Evolutionary conservation across 306 rosid species (phyloP).

Genomic region (Albizia julibrissin): DNA sequence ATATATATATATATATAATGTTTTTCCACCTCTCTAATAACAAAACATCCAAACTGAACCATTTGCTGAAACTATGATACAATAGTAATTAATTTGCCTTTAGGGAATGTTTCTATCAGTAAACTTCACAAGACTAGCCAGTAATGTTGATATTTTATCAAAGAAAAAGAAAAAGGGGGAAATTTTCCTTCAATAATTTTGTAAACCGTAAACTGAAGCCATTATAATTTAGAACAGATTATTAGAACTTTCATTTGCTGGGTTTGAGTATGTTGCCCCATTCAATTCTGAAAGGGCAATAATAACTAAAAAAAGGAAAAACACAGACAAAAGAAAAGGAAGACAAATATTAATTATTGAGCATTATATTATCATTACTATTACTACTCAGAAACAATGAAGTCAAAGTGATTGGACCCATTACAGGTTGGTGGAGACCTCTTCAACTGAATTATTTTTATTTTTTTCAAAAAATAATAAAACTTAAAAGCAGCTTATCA

Average conservation of each 20-base stretch:
- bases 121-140: background rate
- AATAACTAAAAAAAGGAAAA: background rate
- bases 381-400: conserved; percentile 3
- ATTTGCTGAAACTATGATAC: background rate
- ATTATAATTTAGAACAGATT: background rate
- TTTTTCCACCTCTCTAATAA: background rate
- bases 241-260: conserved; percentile 23
- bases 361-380: background rate
- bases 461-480: background rate
- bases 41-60: background rate
- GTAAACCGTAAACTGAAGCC: background rate
- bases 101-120: background rate
- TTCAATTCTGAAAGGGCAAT: conserved; percentile 11
- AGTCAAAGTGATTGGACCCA: conserved; percentile 42
- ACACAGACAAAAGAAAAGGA: background rate
- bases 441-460: conserved; percentile 21
- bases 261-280: conserved; percentile 13
- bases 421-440: conserved; percentile 20
- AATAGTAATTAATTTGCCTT: background rate
- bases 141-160: conserved; percentile 21
- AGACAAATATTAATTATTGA: background rate
- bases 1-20: too few relatives aligned
- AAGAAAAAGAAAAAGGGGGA: background rate
- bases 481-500: conserved; percentile 1
- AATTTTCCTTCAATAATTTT: too few relatives aligned